Evolutionary conservation across 257 asterid species (phyloP), one percentile per base, ranked within the genome.

Genomic region (Ballota nigra): DNA sequence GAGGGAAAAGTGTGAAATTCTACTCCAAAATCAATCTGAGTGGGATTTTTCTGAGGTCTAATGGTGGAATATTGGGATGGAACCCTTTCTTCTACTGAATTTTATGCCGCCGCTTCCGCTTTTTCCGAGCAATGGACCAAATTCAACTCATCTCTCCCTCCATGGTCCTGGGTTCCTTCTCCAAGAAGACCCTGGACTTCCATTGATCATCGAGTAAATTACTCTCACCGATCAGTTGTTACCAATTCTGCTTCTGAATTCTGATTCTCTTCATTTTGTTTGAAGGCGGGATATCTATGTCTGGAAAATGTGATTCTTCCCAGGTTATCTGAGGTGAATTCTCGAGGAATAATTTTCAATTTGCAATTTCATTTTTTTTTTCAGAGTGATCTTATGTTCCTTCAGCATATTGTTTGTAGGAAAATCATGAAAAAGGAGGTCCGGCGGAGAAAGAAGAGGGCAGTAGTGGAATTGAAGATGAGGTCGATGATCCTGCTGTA

Each of bases 201-300:
- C 55, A 19, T 79, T 57, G 26, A 55, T 33, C 47, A 79, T 36
- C 71, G 68, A 57, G 96, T 88, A 72, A 20, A 15, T 4, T 8
- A 6, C 6, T 10, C 6, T 51, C 64, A 11, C 16, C 18, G 18
- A 24, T 60, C 7, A 40, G 40, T 75, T 61, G 66, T 23, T 8
- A 45, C 53, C 20, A 71, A 40, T 62, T 63, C n/a, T 16, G 62
- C 40, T 61, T 29, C 34, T 69, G 40, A 31, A 31, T 66, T 23
- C 24, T 26, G 3, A 28, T 62, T 51, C 38, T 53, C n/a, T 63
- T 13, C 11, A 34, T 19, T 29, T 63, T 63, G 18, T 13, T 45
- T 80, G 92, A 76, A 78, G 79, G 89, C 83, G 45, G 98, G 98
- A 52, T 93, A 89, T 70, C 72, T 93, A 66, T 79, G 89, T 5